Percentiles rank a stretch among this genome's conserved stretches.
Evolutionary conservation across 257 asterid species (phyloP).

Genomic region (Solanum paucissectum): DNA sequence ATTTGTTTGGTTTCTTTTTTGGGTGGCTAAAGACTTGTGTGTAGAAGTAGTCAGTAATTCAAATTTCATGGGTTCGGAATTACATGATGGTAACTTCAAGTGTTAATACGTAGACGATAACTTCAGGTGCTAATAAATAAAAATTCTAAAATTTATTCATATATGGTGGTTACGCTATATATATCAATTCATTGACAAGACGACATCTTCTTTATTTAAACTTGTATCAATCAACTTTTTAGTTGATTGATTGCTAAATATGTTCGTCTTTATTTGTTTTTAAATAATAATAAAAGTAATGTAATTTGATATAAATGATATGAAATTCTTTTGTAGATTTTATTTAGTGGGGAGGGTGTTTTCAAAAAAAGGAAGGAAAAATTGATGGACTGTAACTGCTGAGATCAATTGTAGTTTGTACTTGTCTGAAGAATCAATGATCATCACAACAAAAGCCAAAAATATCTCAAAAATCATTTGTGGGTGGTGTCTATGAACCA

Average conservation of each 20-base stretch:
- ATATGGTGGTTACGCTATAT: not conserved
- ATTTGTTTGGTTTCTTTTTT: not conserved
- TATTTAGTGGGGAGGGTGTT: not conserved
- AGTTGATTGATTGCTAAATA: not conserved
- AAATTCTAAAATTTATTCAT: not conserved
- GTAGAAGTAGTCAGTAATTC: not conserved
- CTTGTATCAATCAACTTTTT: not conserved
- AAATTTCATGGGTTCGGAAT: not conserved
- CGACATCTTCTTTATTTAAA: not conserved
- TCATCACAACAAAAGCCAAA: not conserved
- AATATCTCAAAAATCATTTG: not conserved
- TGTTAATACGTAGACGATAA: not conserved
- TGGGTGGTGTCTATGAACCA: not conserved
- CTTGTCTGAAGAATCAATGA: not conserved
- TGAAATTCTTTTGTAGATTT: not conserved
- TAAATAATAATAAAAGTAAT: not conserved
- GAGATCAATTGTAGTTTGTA: not conserved
- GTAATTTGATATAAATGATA: not conserved
- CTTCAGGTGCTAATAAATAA: not conserved
- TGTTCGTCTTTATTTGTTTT: not conserved
- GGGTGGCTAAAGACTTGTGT: not conserved
- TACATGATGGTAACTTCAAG: not conserved
- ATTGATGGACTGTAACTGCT: not conserved
- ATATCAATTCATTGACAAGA: not conserved
- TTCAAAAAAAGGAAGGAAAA: not conserved